Base-by-base conservation (phyloP, 352 stramenopile species). In the Globisporangium nagaii region DNA sequence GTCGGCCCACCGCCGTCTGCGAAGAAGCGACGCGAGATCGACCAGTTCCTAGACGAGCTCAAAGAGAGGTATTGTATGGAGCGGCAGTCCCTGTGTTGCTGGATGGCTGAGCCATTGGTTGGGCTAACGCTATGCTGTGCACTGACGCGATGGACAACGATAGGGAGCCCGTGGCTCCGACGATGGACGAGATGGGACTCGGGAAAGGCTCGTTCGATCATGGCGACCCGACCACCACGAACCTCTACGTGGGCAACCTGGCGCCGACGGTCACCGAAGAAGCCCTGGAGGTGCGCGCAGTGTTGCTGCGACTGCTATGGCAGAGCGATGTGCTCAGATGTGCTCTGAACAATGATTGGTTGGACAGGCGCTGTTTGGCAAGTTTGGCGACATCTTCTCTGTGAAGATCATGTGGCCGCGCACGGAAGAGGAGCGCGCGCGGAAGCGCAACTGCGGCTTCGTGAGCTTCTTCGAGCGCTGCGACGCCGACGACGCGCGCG, bases 341-440 rank as follows among this genome's bases (percentile, higher is more conserved):
- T 24, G 15, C 1, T 10, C 19, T 40, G 11, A 27, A 30, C 4
- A n/a, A 32, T 9, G 1, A 12, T 20, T 27, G 24, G 15, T 12
- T 8, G 19, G 53, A 22, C 27, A 84, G 68, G 68, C 82, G 27
- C 62, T 90, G 32, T 98, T 98, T 77, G 65, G 76, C 41, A 71
- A 79, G 56, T 98, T 86, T 67, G 95, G 95, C 58, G 74, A 93
- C 36, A 79, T 98, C 27, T 92, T 97, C 73, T 98, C 88, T 34
- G 81, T 99, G 36, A 99, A 99, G 67, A 96, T 99, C 65, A 99
- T 99, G 96, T 99, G 95, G 95, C 95, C 96, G n/a, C 79, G 96
- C 25, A 97, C 86, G 0, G 81, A 96, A 35, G 93, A 98, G 65
- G 96, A 99, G 68, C 69, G 87, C 44, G 65, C 68, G 17, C 83